Base-by-base conservation (phyloP, 1,284 basidiomycete species). In the Malassezia sp. region DNA sequence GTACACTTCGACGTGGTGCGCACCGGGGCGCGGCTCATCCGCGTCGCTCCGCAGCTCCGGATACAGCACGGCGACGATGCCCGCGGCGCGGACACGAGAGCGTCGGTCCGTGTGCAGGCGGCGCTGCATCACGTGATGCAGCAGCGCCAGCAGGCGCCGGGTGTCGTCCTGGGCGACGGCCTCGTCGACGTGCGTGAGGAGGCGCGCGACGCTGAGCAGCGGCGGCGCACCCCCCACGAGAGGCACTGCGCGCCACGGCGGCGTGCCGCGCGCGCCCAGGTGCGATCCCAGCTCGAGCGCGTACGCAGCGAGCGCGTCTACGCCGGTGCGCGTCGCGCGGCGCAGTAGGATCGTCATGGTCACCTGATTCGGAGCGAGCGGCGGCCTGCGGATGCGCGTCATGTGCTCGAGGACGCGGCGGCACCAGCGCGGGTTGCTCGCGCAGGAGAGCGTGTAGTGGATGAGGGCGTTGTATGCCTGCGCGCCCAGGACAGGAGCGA, bases 1-100 rank as follows among this genome's bases (percentile, higher is more conserved):
- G 38, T 57, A 27, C 10, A 63, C 52, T 15, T 54, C 54, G 15
- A 58, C 56, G 17, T 58, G 33, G 14, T 17, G 30, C 17, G 33
- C 33, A 43, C 8, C 23, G 15, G 42, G 10, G 33, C n/a, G 15
- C 24, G 9, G 9, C 18, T n/a, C 26, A 15, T 5, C 26, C 10
- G 17, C 35, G 42, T 5, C 34, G 21, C 11, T 29, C 22, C 36
- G 44, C 24, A 45, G 27, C 31, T 39, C 28, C 1, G 44, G 44
- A 26, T 39, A 45, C 26, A 45, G 14, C 10, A 36, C 29, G 15
- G 17, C 11, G 11, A 45, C n/a, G 10, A 50, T 42, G 14, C 42
- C 39, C 23, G 32, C 21, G 2, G 42, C 37, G 20, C 33, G 42
- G 20, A 45, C 34, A 23, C 43, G 37, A 10, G 39, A 11, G 2